phyloP scores from a whole-genome alignment of 768 basidiomycete genomes.

The Grammothele lineata region DNA sequence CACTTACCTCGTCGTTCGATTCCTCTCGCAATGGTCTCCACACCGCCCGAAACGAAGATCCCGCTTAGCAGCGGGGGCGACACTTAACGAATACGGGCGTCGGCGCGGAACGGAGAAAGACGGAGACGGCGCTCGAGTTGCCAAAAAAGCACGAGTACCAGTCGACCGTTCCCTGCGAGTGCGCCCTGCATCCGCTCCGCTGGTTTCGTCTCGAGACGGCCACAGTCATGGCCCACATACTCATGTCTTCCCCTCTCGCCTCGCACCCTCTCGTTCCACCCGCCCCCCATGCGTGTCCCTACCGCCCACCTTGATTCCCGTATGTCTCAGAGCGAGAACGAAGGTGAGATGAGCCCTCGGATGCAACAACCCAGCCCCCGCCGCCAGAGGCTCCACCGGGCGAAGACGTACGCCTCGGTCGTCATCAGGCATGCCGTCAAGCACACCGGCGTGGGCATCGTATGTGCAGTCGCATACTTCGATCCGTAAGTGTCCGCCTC shows the following conservation, averaged over 20 bases:
- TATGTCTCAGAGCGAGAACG: too few species aligned
- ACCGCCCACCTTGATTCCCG: conserved; percentile 1
- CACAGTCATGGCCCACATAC: conserved; percentile 1
- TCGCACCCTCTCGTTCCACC: too few species aligned
- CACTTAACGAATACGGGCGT: too few species aligned
- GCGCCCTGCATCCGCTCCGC: conserved; percentile 7
- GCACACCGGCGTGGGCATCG: conserved; percentile 79
- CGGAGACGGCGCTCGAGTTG: conserved; percentile 3
- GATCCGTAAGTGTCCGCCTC: conserved; percentile 61
- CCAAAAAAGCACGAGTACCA: conserved; percentile 12
- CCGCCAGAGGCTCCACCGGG: neutral
- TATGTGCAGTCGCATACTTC: conserved; percentile 87
- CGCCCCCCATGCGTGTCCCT: too few species aligned
- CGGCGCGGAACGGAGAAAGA: too few species aligned
- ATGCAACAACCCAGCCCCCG: too few species aligned
- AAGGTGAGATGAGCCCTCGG: too few species aligned
- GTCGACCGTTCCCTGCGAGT: conserved; percentile 15
- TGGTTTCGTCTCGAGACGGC: conserved; percentile 9
- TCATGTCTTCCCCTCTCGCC: conserved; percentile 8
- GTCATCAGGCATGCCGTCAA: conserved; percentile 44
- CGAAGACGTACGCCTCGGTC: conserved; percentile 4
- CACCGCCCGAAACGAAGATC: too few species aligned
- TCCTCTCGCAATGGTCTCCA: too few species aligned
- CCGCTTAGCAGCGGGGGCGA: too few species aligned
- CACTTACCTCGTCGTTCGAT: too few species aligned